Conservation (phyloP, 169 alveolate species). For the Plasmodium fragile region DNA sequence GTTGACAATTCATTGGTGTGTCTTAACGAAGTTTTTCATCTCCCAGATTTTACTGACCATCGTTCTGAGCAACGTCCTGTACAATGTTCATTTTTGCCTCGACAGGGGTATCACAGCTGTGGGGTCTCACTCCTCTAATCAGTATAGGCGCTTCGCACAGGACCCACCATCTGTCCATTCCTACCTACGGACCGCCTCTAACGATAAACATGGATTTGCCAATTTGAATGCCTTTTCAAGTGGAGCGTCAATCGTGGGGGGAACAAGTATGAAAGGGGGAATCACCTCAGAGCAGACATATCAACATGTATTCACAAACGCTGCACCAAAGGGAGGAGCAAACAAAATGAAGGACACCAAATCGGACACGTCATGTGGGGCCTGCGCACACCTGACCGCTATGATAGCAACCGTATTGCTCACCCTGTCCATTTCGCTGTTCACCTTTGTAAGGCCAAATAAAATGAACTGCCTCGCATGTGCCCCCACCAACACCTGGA, state of each 20-base stretch:
- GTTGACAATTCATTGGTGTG: slow-evolving; percentile 42
- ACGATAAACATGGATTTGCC: background rate
- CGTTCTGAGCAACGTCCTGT: background rate
- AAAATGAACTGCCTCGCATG: slow-evolving; percentile 9
- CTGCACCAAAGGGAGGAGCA: background rate
- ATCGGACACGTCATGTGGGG: background rate
- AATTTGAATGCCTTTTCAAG: background rate
- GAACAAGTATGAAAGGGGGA: background rate
- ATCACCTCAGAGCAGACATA: background rate
- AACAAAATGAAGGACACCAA: background rate
- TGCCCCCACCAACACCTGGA: slow-evolving; percentile 46
- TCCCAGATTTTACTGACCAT: slow-evolving; percentile 28
- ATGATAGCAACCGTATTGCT: slow-evolving; percentile 4
- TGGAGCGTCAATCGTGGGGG: background rate
- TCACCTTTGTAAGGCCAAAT: slow-evolving; percentile 13
- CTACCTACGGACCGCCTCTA: background rate
- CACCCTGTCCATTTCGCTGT: slow-evolving; percentile 1
- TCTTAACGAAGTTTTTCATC: slow-evolving; percentile 37
- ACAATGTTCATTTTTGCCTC: slow-evolving; percentile 4
- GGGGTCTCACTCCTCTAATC: background rate
- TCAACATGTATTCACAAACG: background rate
- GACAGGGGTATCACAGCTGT: background rate
- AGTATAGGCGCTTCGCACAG: background rate
- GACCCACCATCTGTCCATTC: background rate
- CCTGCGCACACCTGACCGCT: background rate